Base-by-base conservation (phyloP, 306 rosid species). In the Pachyrhizus erosus region DNA sequence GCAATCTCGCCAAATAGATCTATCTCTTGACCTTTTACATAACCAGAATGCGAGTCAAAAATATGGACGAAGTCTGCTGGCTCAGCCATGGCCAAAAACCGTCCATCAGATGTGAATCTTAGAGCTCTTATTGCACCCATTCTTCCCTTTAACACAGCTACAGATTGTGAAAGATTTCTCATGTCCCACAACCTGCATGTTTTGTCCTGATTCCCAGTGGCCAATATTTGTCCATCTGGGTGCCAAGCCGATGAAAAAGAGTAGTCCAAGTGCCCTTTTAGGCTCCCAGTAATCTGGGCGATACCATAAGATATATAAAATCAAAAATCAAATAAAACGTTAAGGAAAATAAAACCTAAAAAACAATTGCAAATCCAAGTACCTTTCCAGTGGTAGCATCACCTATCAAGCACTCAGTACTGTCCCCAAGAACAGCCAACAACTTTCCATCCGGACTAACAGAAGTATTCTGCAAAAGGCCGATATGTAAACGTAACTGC, bases 181-280 rank as follows among this genome's bases (percentile, higher is more conserved):
- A 91, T 85, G 85, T 96, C 99, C 99, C 99, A 96, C 85, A 96
- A 83, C 51, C 98, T 89, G 87, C 98, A 92, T 80, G 99, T 96
- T 29, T 88, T 93, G 87, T 96, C 99, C 87, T 96, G 99, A 79
- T 93, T 96, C 60, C 99, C 99, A 1, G 98, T 93, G 34, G 99
- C 99, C 81, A 96, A 83, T 52, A 91, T 91, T 49, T 33, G 85
- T 42, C 97, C 97, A 73, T 96, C 89, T 7, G 98, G 99, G 87
- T 96, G 98, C 99, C 99, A 96, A 5, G 98, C 99, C 0, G 98
- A 96, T 20, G 99, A 75, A 70, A 96, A 96, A 33, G 92, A 92
- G 74, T 96, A 93, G 86, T 93, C 99, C 84, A 91, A 81, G 88
- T 96, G 99, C 66, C 99, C 99, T 82, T 83, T 91, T 24, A 96